phyloP scores from a whole-genome alignment of 768 basidiomycete genomes.

The Sporobolomyces phaffii region DNA sequence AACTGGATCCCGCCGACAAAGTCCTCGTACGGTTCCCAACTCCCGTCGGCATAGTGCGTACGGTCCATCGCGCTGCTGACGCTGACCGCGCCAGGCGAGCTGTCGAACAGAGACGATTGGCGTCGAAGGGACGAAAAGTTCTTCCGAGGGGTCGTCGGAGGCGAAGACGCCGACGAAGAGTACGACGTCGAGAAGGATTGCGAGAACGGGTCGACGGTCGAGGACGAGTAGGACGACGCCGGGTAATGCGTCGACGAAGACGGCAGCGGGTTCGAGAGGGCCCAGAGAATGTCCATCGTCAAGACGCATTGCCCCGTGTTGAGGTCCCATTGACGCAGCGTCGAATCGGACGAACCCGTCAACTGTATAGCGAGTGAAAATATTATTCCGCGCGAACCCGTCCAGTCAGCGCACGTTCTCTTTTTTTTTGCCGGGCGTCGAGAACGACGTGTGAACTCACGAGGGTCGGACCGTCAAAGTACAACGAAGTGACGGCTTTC shows the following conservation, averaged over 20 bases:
- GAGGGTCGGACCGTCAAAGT: constrained; percentile 90
- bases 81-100: constrained; percentile 15
- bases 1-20: constrained; percentile 97
- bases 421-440: too few species aligned
- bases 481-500: constrained; percentile 84
- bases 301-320: constrained; percentile 95
- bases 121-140: constrained; percentile 42
- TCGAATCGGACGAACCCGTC: constrained; percentile 96
- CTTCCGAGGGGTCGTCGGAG: constrained; percentile 22
- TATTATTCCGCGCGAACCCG: not conserved
- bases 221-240: constrained; percentile 30
- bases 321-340: constrained; percentile 96
- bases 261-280: constrained; percentile 77
- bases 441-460: too few species aligned
- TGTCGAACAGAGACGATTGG: constrained; percentile 49
- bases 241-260: constrained; percentile 25
- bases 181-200: constrained; percentile 16
- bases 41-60: constrained; percentile 65
- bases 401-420: too few species aligned
- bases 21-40: constrained; percentile 91
- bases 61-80: constrained; percentile 62
- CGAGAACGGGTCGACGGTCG: constrained; percentile 27
- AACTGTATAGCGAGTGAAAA: constrained; percentile 56
- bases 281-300: constrained; percentile 99
- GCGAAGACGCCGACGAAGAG: not conserved